phyloP scores from a whole-genome alignment of 2,329 filamentous ascomycete species.

The Diaporthe citriasiana region DNA sequence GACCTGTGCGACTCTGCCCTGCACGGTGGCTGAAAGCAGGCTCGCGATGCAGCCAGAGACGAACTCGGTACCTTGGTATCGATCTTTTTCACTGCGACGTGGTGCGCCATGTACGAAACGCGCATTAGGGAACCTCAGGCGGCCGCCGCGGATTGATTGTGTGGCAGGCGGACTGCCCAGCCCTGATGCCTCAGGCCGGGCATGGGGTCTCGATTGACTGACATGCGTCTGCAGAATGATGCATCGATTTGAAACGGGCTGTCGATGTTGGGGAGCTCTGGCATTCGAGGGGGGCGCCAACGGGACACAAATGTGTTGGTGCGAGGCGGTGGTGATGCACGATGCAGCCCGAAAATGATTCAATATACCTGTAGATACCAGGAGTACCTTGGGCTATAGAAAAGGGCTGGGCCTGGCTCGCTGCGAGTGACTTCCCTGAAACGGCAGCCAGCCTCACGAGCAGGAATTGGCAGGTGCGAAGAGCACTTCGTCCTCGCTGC shows the following conservation, averaged over 20 bases:
- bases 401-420: constrained; percentile 6
- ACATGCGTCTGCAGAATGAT: constrained; percentile 24
- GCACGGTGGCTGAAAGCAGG: constrained; percentile 8
- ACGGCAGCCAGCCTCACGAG: constrained; percentile 7
- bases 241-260: constrained; percentile 24
- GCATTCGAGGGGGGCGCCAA: not conserved
- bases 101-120: constrained; percentile 30
- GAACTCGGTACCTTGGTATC: constrained; percentile 14
- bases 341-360: constrained; percentile 5
- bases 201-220: constrained; percentile 18
- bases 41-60: constrained; percentile 10
- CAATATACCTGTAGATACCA: not conserved
- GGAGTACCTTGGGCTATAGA: not conserved
- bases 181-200: constrained; percentile 5
- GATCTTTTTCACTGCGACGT: constrained; percentile 14
- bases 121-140: constrained; percentile 25
- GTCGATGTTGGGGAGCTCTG: not conserved
- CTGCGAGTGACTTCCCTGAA: constrained; percentile 29
- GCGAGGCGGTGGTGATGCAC: not conserved
- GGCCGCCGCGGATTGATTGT: constrained; percentile 18
- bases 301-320: not conserved
- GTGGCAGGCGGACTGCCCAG: constrained; percentile 27
- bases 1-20: not conserved
- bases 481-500: not conserved
- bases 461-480: constrained; percentile 7